These are phyloP conservation scores for Trametopsis cervina DNA, from an alignment of 768 basidiomycete species.

Conservation along the genomic window DNA sequence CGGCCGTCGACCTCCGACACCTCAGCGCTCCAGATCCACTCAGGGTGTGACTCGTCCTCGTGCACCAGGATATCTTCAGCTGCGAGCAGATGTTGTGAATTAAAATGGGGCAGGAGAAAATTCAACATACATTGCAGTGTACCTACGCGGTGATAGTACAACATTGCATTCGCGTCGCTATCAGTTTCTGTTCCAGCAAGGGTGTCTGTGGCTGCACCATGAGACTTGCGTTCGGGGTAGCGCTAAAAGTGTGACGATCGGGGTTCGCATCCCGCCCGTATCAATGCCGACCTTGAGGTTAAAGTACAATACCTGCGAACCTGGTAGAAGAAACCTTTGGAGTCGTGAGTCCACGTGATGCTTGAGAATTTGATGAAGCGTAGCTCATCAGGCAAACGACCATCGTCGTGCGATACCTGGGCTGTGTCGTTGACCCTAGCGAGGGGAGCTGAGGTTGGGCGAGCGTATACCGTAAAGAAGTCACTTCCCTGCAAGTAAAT, in stretches of 20 bases:
- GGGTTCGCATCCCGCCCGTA: not conserved
- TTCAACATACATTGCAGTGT: conserved; percentile 56
- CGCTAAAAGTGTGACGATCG: conserved; percentile 26
- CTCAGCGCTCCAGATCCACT: conserved; percentile 54
- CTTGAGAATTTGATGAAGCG: conserved; percentile 73
- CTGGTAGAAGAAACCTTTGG: conserved; percentile 84
- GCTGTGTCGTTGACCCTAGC: too few relatives aligned
- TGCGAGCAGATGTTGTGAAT: conserved; percentile 19
- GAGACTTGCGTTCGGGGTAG: conserved; percentile 45
- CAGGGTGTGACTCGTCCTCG: conserved; percentile 55
- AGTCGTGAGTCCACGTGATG: conserved; percentile 71
- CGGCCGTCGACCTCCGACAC: conserved; percentile 57
- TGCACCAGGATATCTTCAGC: conserved; percentile 65
- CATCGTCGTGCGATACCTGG: too few relatives aligned
- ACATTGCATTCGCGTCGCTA: conserved; percentile 60
- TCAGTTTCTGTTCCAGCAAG: conserved; percentile 51
- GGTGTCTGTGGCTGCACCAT: conserved; percentile 41
- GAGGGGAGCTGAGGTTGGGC: conserved; percentile 55
- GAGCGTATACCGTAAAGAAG: conserved; percentile 61
- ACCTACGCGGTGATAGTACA: conserved; percentile 71
- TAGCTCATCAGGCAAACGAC: conserved; percentile 57
- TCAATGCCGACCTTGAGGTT: too few relatives aligned
- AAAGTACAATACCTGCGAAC: conserved; percentile 20
- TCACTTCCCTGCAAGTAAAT: conserved; percentile 57
- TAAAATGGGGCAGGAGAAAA: too few relatives aligned